Percentiles rank a stretch among this genome's conserved stretches.
These are phyloP conservation scores for Neurospora sp. DNA, from an alignment of 495 filamentous ascomycete species.

Conservation along the genomic window DNA sequence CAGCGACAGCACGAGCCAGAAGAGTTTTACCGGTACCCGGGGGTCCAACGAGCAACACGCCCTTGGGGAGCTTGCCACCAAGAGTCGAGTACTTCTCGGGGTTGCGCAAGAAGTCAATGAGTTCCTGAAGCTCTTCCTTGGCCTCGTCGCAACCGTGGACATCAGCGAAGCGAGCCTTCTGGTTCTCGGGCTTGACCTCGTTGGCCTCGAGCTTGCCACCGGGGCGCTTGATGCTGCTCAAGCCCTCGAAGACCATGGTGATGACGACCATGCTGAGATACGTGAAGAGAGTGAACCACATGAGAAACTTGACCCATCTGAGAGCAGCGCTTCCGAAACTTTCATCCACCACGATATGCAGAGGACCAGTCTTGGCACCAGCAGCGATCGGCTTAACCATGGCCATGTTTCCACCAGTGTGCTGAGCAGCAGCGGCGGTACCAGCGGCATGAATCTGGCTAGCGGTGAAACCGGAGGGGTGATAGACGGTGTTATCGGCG, in stretches of 20 bases:
- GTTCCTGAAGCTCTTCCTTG: constrained; percentile 93
- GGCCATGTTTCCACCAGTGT: constrained; percentile 55
- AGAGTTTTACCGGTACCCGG: constrained; percentile 98
- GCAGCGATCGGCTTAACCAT: constrained; percentile 34
- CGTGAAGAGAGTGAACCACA: constrained; percentile 62
- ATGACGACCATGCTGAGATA: constrained; percentile 68
- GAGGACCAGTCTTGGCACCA: constrained; percentile 66
- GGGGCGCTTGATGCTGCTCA: constrained; percentile 68
- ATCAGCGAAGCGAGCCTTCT: constrained; percentile 84
- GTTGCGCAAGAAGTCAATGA: constrained; percentile 90
- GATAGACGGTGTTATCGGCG: constrained; percentile 21
- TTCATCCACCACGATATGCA: constrained; percentile 96
- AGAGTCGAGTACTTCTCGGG: constrained; percentile 85
- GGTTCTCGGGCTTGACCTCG: constrained; percentile 81
- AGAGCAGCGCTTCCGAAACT: constrained; percentile 67
- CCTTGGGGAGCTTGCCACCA: constrained; percentile 92
- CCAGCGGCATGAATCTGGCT: constrained; percentile 75
- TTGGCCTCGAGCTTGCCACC: constrained; percentile 53
- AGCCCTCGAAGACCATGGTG: constrained; percentile 68
- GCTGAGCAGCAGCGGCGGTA: constrained; percentile 74
- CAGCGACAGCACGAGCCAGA: constrained; percentile 88
- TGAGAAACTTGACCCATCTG: constrained; percentile 79
- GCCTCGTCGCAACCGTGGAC: constrained; percentile 97
- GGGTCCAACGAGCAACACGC: constrained; percentile 88
- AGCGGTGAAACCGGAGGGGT: constrained; percentile 32